Percentiles rank a stretch among this genome's conserved stretches.
Evolutionary conservation across 192 early-diverging fungal species (phyloP).

Genomic region (Entomortierella parvispora): DNA sequence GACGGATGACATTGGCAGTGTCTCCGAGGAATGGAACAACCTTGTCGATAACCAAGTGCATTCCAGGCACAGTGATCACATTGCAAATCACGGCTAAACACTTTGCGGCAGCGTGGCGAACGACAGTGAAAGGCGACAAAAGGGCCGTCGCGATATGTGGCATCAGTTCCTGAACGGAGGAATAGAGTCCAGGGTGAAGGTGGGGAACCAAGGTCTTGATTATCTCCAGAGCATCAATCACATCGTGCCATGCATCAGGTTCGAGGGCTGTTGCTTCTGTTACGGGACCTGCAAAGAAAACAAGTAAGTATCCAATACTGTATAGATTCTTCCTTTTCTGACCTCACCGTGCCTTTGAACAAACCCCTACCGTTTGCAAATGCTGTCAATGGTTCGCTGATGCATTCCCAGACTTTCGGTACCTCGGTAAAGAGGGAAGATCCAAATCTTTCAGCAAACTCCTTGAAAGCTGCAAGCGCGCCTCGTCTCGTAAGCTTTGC

Average conservation of each 20-base stretch:
- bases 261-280: slow-evolving; percentile 41
- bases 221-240: slow-evolving; percentile 83
- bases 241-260: slow-evolving; percentile 64
- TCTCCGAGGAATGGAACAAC: slow-evolving; percentile 86
- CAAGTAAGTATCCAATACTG: too few species aligned
- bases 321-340: too few species aligned
- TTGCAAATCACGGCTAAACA: slow-evolving; percentile 80
- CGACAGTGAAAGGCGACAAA: slow-evolving; percentile 72
- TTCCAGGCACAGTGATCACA: slow-evolving; percentile 73
- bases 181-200: slow-evolving; percentile 58
- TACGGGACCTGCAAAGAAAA: slow-evolving; percentile 12
- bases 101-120: slow-evolving; percentile 82
- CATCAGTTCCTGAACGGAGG: slow-evolving; percentile 65
- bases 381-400: slow-evolving; percentile 58
- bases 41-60: slow-evolving; percentile 83
- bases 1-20: slow-evolving; percentile 66
- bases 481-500: slow-evolving; percentile 73
- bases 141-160: slow-evolving; percentile 73
- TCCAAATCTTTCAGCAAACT: slow-evolving; percentile 76
- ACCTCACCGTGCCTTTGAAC: neutral
- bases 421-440: slow-evolving; percentile 69
- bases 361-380: slow-evolving; percentile 38
- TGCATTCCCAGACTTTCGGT: slow-evolving; percentile 77
- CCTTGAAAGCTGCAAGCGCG: slow-evolving; percentile 67
- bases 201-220: slow-evolving; percentile 71